Evolutionary conservation across 805 yeast species (phyloP), one percentile per base, ranked within the genome.

Genomic region (Barnettozyma wickerhamii): DNA sequence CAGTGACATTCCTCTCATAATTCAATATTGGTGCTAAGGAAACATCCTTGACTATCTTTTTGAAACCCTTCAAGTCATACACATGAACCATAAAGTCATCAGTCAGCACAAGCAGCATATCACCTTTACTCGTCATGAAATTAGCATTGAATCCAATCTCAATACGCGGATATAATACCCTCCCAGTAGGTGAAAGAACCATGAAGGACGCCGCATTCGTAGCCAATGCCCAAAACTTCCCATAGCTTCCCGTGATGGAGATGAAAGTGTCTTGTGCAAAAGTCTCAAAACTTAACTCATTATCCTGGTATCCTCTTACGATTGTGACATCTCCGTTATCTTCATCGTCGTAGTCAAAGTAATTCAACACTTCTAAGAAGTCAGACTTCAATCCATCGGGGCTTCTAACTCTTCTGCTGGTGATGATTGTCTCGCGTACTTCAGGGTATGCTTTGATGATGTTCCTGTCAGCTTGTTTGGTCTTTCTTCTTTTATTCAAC

Each of bases 201-300:
- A 73, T 69, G 12, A 81, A 49, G 0, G 76, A 59, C 0, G 89
- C 89, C 23, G 71, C 65, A 35, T 79, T 80, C 1, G 86, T 77
- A 0, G 81, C 68, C 18, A 79, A 55, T 10, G 73, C 72, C 66
- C 81, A 74, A 50, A 65, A 78, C 13, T 54, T 50, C 9, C 67
- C 63, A 19, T 51, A 71, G 15, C 38, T 39, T 24, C 80, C 83
- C 3, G 68, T 48, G 3, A 65, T 59, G 31, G 61, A 59, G 1
- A 66, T 49, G 10, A 69, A 52, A 0, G 63, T 62, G 41, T 68
- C 69, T 7, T 66, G 66, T 17, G 69, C 48, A 42, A 68, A 74
- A 17, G 62, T 54, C 42, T 74, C 75, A 53, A 77, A 68, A 1
- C 49, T 45, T 26, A 61, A 43, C 18, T 54, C 55, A 9, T 65